Evolutionary conservation across 345 rosid genomes (phyloP), one percentile per base, ranked within the genome.

Genomic region (Dipteronia dyeriana): DNA sequence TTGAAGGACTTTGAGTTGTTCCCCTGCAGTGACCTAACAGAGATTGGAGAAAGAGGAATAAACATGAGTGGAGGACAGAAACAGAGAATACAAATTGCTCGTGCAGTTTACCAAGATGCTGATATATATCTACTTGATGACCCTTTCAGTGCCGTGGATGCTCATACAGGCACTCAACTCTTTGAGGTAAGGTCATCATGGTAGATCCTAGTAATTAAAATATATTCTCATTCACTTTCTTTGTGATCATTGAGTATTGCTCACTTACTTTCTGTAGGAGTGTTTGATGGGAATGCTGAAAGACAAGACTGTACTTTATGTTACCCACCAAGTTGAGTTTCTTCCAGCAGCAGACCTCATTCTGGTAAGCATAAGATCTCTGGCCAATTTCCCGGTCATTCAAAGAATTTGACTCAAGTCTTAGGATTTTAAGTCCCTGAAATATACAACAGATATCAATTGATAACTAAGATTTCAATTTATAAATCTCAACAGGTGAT

Each of bases 11-110:
- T 95, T 61, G 94, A 90, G 86, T 86, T 88, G 38, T 92, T 95
- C 86, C 85, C 92, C 20, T 83, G 85, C n/a, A 93, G 97, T 26
- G 97, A 95, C 87, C 63, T 90, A 47, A 95, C 97, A 9, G 97
- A 91, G 88, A 95, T 95, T 76, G 98, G 98, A 56, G 98, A 95
- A 79, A 86, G 98, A 84, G 98, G 98, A 39, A 93, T 95, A 53
- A 95, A 95, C 81, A 90, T 95, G 98, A 95, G 98, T 77, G 98
- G 98, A 26, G 98, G 98, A 78, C 97, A 95, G 80, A 95, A 95
- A 79, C 98, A 95, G 81, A 86, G 98, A 84, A 91, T 93, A 79
- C 98, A 95, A 71, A 89, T 95, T 81, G 97, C 98, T 71, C 92
- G 97, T 22, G 97, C 98, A 20, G 92, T 89, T 78, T 95, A 95